Evolutionary conservation across 1,284 basidiomycete genomes (phyloP).

Genomic region (Puccinia hordei): DNA sequence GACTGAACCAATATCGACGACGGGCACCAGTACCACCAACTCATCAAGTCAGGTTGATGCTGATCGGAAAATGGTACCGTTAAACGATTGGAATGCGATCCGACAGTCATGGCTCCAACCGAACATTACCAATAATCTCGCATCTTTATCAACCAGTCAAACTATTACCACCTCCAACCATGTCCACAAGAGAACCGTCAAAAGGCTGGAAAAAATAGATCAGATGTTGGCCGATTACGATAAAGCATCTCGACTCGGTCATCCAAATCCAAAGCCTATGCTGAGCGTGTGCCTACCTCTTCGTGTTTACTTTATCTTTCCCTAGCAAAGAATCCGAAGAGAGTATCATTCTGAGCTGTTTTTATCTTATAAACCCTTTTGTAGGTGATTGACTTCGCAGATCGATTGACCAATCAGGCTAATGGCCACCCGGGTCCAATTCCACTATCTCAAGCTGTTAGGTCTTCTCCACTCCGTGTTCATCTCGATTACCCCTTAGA

Average conservation of each 20-base stretch:
- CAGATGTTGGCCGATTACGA: constrained; percentile 18
- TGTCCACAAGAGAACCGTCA: neutral
- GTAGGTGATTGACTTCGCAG: constrained; percentile 23
- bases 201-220: constrained; percentile 4
- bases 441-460: constrained; percentile 33
- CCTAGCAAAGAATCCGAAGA: neutral
- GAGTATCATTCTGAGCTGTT: neutral
- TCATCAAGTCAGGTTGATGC: neutral
- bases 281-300: neutral
- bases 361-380: neutral
- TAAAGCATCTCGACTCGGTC: constrained; percentile 14
- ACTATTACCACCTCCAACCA: neutral
- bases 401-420: neutral
- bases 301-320: neutral
- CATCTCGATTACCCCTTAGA: neutral
- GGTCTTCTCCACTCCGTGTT: neutral
- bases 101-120: constrained; percentile 24
- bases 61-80: neutral
- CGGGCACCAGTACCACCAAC: neutral
- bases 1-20: neutral
- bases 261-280: constrained; percentile 24
- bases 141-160: neutral
- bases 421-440: neutral
- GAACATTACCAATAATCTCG: neutral
- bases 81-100: constrained; percentile 17